Evolutionary conservation across 2,329 filamentous ascomycete genomes (phyloP), one percentile per base, ranked within the genome.

Genomic region (Cercospora citrullina): DNA sequence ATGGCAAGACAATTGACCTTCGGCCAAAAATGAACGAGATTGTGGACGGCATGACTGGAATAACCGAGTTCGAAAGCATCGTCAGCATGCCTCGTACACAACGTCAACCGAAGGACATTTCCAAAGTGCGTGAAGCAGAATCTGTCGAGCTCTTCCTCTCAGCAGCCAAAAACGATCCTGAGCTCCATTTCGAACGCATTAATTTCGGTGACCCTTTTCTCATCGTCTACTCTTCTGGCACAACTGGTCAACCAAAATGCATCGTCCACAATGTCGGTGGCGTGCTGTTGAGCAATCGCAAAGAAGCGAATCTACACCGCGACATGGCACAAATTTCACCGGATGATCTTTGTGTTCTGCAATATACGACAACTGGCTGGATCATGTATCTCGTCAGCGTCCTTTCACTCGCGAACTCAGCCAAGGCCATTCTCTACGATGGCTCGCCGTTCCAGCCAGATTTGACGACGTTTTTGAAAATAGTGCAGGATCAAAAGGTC

Each of bases 201-300:
- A 84, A 79, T 0, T 95, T 94, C 77, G 84, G 89, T 30, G 91
- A 94, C 70, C 92, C 93, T 0, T 90, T 92, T 78, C 80, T 94
- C 36, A 86, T 96, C 39, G 76, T 78, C 9, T 96, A 93, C 75
- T 87, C 90, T 0, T 91, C 89, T 1, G 92, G 92, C 2, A 96
- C 92, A 0, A 96, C 93, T 0, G 92, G 93, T 4, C 87, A 87
- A 21, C 93, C 93, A 12, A 96, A 96, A 76, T 93, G 91, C 68
- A 95, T 96, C 70, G 91, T 94, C 2, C 93, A 96, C 77, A 89
- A 88, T 1, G 85, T 87, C 1, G 91, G 91, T 3, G 89, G 90
- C 0, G 80, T 87, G 1, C 78, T 91, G 31, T 70, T 92, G 70
- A 91, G 79, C 60, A 75, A 77, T 1, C 78, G 78, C 48, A 89